Evolutionary conservation across 345 rosid species (phyloP).

Genomic region (Eucalyptus polybractea): DNA sequence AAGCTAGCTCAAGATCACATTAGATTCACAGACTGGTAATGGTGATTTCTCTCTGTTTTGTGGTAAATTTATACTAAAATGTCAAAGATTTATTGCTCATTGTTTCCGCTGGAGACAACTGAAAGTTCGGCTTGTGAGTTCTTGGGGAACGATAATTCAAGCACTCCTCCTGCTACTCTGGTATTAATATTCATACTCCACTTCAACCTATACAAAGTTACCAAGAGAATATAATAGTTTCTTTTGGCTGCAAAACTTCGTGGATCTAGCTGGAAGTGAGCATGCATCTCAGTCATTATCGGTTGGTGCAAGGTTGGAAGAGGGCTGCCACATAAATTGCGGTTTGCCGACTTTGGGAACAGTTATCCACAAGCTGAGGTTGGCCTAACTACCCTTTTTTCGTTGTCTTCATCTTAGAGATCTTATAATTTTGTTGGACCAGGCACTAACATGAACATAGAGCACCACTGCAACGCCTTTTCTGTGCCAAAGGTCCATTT

Average conservation of each 20-base stretch:
- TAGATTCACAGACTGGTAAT: no score
- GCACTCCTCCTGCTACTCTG: constrained; percentile 78
- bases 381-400: neutral
- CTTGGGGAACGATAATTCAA: constrained; percentile 46
- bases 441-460: neutral
- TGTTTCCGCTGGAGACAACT: constrained; percentile 31
- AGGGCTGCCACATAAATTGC: constrained; percentile 93
- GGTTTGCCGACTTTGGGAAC: constrained; percentile 91
- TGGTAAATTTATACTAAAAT: neutral
- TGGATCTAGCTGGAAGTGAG: constrained; percentile 97
- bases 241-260: constrained; percentile 47
- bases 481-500: neutral
- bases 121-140: constrained; percentile 71
- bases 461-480: neutral
- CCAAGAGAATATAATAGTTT: neutral
- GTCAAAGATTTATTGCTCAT: neutral
- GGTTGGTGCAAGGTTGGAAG: constrained; percentile 83
- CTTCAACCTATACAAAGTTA: neutral
- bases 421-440: neutral
- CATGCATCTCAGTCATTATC: constrained; percentile 91
- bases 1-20: no score
- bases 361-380: constrained; percentile 94
- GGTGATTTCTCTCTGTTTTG: no score
- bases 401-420: neutral
- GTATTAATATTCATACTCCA: constrained; percentile 14